Conservation (phyloP, 2,329 filamentous ascomycete species). For the Dendryphion nanum region DNA sequence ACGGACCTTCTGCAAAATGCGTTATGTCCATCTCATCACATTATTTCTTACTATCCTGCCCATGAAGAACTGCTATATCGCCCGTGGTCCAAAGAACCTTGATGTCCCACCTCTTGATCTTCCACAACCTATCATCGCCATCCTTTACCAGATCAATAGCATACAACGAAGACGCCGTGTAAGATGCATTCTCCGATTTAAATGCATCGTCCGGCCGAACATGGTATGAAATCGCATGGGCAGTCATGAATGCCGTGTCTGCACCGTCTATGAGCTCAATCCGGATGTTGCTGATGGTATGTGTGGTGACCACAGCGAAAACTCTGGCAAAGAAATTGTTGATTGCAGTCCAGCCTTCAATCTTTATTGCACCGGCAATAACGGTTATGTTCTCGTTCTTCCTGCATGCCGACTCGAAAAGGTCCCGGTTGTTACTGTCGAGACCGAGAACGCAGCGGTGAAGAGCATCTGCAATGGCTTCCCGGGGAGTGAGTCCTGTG, state of each 20-base stretch:
- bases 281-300: slow-evolving; percentile 22
- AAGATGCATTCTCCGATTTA: slow-evolving; percentile 15
- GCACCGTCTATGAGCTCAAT: slow-evolving; percentile 14
- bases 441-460: slow-evolving; percentile 21
- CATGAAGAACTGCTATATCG: slow-evolving; percentile 6
- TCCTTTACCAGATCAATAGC: slow-evolving; percentile 17
- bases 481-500: slow-evolving; percentile 14
- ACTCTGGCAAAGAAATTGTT: slow-evolving; percentile 14
- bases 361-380: slow-evolving; percentile 9
- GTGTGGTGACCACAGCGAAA: slow-evolving; percentile 19
- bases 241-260: slow-evolving; percentile 16
- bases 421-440: slow-evolving; percentile 18
- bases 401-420: slow-evolving; percentile 21
- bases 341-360: slow-evolving; percentile 17
- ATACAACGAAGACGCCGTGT: slow-evolving; percentile 21
- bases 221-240: slow-evolving; percentile 20
- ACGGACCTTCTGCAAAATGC: too few species aligned
- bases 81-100: slow-evolving; percentile 19
- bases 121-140: slow-evolving; percentile 16
- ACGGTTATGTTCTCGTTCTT: slow-evolving; percentile 16
- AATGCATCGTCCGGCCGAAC: slow-evolving; percentile 17
- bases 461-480: slow-evolving; percentile 22
- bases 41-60: too few species aligned
- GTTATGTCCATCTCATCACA: too few species aligned
- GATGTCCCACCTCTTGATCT: slow-evolving; percentile 27